phyloP scores from a whole-genome alignment of 495 filamentous ascomycete species.

The Podospora pseudoanserina region DNA sequence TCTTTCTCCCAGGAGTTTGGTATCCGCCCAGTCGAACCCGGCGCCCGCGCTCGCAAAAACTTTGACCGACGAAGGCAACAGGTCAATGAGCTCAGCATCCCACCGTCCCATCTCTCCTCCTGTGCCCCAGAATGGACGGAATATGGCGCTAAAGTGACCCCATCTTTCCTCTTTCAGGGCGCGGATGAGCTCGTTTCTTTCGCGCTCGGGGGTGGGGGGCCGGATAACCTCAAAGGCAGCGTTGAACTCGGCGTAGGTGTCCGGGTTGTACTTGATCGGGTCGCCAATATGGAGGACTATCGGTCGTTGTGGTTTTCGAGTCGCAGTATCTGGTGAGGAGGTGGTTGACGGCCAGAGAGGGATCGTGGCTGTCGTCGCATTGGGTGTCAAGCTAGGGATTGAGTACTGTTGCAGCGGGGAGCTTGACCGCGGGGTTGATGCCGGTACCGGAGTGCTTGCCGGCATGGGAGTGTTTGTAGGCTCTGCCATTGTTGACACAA shows the following conservation, averaged over 20 bases:
- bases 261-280: slow-evolving; percentile 62
- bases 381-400: slow-evolving; percentile 23
- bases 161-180: slow-evolving; percentile 62
- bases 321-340: neutral
- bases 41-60: slow-evolving; percentile 72
- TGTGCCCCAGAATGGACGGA: slow-evolving; percentile 75
- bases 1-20: slow-evolving; percentile 58
- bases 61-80: slow-evolving; percentile 61
- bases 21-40: slow-evolving; percentile 76
- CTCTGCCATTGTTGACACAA: slow-evolving; percentile 39
- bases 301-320: slow-evolving; percentile 19
- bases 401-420: slow-evolving; percentile 37
- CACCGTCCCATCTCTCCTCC: slow-evolving; percentile 76
- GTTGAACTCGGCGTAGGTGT: slow-evolving; percentile 53
- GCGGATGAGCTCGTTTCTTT: slow-evolving; percentile 56
- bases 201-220: slow-evolving; percentile 47
- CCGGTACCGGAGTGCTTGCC: slow-evolving; percentile 41
- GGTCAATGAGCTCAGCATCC: slow-evolving; percentile 64
- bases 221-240: slow-evolving; percentile 57
- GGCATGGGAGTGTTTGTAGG: slow-evolving; percentile 49
- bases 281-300: slow-evolving; percentile 67
- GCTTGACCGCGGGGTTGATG: slow-evolving; percentile 39
- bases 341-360: slow-evolving; percentile 11
- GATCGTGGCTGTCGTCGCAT: slow-evolving; percentile 22
- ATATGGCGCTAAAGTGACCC: slow-evolving; percentile 70